phyloP scores from a whole-genome alignment of 257 asterid genomes.

The Ballota nigra region DNA sequence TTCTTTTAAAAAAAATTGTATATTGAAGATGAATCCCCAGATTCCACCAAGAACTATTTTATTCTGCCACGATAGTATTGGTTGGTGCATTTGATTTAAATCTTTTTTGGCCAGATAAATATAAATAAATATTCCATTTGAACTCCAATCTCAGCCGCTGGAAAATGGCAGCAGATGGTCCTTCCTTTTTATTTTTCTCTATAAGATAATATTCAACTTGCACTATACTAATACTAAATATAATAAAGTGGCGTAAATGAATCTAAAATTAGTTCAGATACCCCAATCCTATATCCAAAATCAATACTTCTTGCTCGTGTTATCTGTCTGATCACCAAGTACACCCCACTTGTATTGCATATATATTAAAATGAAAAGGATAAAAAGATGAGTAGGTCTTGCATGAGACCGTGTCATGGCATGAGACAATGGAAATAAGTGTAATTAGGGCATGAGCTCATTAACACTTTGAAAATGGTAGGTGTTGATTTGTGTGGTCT shows the following conservation, averaged over 20 bases:
- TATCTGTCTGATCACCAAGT: background rate
- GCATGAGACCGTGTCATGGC: too few species aligned
- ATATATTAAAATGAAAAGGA: background rate
- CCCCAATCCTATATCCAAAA: background rate
- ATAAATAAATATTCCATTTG: constrained; percentile 15
- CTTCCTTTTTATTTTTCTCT: constrained; percentile 5
- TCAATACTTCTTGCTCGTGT: background rate
- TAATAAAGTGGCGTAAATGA: background rate
- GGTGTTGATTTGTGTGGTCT: too few species aligned
- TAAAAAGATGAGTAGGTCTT: too few species aligned
- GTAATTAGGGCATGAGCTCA: too few species aligned
- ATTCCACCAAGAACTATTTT: constrained; percentile 31
- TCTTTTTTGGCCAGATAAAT: constrained; percentile 25
- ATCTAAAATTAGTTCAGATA: constrained; percentile 1
- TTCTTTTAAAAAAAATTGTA: background rate
- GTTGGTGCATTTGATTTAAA: constrained; percentile 14
- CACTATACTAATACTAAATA: too few species aligned
- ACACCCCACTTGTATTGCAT: background rate
- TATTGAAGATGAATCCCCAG: constrained; percentile 28
- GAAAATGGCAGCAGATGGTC: too few species aligned
- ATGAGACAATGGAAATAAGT: too few species aligned
- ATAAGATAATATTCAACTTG: constrained; percentile 16
- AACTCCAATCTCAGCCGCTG: constrained; percentile 22
- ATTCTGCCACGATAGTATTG: constrained; percentile 36
- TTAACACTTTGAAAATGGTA: too few species aligned